phyloP scores from a whole-genome alignment of 495 filamentous ascomycete species.

The Mytilinidion resinicola region DNA sequence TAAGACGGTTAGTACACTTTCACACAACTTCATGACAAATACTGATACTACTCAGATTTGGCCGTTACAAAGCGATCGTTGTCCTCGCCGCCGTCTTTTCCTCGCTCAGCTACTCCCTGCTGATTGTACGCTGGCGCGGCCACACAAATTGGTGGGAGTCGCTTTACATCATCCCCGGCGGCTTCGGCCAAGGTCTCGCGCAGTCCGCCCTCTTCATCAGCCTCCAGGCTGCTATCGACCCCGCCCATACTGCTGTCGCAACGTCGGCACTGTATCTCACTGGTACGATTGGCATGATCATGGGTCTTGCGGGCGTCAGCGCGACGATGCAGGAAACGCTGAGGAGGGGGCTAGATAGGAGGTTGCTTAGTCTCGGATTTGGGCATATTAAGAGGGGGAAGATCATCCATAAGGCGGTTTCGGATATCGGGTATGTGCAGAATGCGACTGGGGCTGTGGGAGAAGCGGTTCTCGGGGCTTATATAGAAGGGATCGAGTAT shows the following conservation, averaged over 20 bases:
- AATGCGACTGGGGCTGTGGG: neutral
- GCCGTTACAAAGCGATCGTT: slow-evolving; percentile 52
- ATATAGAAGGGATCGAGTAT: neutral
- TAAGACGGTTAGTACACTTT: slow-evolving; percentile 37
- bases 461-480: neutral
- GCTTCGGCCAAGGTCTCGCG: slow-evolving; percentile 23
- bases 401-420: neutral
- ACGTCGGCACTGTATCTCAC: slow-evolving; percentile 15
- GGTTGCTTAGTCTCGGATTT: slow-evolving; percentile 2
- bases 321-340: slow-evolving; percentile 12
- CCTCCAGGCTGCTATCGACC: slow-evolving; percentile 17
- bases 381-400: neutral
- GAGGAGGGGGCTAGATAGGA: slow-evolving; percentile 1
- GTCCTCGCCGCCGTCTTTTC: slow-evolving; percentile 47
- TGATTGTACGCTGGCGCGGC: slow-evolving; percentile 58
- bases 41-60: slow-evolving; percentile 39
- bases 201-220: slow-evolving; percentile 25
- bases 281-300: slow-evolving; percentile 10
- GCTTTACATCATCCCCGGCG: slow-evolving; percentile 54
- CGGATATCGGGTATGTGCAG: neutral
- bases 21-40: neutral
- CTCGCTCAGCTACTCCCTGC: slow-evolving; percentile 46
- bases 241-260: slow-evolving; percentile 18
- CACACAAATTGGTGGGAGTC: slow-evolving; percentile 54
- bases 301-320: slow-evolving; percentile 12